phyloP scores from a whole-genome alignment of 1,139 yeast genomes.

The Zygotorulaspora mrakii region DNA sequence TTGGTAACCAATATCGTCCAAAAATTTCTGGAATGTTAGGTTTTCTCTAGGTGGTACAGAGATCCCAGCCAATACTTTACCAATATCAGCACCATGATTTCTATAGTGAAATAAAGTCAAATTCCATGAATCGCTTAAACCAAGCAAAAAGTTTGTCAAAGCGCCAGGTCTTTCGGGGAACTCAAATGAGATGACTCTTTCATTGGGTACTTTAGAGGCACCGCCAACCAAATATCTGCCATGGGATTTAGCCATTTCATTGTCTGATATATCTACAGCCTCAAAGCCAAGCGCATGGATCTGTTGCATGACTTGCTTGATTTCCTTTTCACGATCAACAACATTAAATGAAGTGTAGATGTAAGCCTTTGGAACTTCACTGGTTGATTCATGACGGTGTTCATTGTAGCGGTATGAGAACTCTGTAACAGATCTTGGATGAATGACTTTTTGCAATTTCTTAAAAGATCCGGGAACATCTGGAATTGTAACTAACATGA shows the following conservation, averaged over 20 bases:
- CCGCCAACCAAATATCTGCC: conserved; percentile 97
- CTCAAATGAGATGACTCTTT: conserved; percentile 77
- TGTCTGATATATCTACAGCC: conserved; percentile 81
- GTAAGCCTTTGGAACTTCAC: conserved; percentile 53
- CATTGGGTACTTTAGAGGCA: conserved; percentile 61
- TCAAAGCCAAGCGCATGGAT: conserved; percentile 52
- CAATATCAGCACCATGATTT: conserved; percentile 94
- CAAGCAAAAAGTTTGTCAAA: conserved; percentile 67
- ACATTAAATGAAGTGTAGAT: conserved; percentile 87
- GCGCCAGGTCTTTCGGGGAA: conserved; percentile 99
- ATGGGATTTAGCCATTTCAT: conserved; percentile 92
- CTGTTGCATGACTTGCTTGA: conserved; percentile 44
- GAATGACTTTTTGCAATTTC: conserved; percentile 65
- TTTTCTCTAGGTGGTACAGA: conserved; percentile 73
- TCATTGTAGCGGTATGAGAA: conserved; percentile 76
- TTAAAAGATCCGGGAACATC: conserved; percentile 89
- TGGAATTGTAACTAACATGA: conserved; percentile 84
- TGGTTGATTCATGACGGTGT: conserved; percentile 39
- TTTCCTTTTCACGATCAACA: conserved; percentile 60
- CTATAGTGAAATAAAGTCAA: conserved; percentile 92
- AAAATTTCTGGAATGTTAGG: conserved; percentile 60
- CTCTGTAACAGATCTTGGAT: conserved; percentile 89
- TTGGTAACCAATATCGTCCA: conserved; percentile 69
- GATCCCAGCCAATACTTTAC: conserved; percentile 86
- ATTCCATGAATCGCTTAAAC: conserved; percentile 79